phyloP scores from a whole-genome alignment of 805 yeast species.

The Zygotorulaspora chibaensis region DNA sequence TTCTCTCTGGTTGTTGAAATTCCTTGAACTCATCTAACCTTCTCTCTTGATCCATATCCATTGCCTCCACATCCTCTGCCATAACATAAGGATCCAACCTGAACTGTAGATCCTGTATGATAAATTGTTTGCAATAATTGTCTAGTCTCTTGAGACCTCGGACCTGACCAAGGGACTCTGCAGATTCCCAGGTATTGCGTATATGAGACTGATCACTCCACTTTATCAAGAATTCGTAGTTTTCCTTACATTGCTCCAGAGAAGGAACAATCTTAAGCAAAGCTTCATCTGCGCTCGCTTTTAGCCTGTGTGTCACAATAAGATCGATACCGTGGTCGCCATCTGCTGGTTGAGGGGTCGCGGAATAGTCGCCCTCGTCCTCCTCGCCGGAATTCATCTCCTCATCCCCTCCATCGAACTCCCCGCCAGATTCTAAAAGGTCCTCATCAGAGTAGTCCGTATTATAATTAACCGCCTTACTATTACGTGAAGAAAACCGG shows the following conservation, averaged over 20 bases:
- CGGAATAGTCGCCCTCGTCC: slow-evolving; percentile 24
- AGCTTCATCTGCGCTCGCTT: slow-evolving; percentile 22
- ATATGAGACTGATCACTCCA: slow-evolving; percentile 87
- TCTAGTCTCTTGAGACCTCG: slow-evolving; percentile 85
- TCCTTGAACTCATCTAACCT: slow-evolving; percentile 79
- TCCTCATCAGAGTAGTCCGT: slow-evolving; percentile 58
- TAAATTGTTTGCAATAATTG: slow-evolving; percentile 77
- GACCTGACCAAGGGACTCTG: slow-evolving; percentile 43
- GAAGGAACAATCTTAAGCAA: slow-evolving; percentile 36
- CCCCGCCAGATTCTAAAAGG: slow-evolving; percentile 36
- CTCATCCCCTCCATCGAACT: slow-evolving; percentile 30
- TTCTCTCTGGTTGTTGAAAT: slow-evolving; percentile 81
- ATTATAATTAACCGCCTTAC: slow-evolving; percentile 65
- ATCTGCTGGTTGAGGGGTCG: slow-evolving; percentile 35
- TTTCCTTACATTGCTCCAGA: slow-evolving; percentile 52
- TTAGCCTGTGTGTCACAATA: slow-evolving; percentile 29
- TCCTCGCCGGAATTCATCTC: slow-evolving; percentile 25
- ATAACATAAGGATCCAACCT: slow-evolving; percentile 79
- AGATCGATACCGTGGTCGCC: slow-evolving; percentile 29
- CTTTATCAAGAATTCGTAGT: slow-evolving; percentile 63
- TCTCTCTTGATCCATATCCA: slow-evolving; percentile 88
- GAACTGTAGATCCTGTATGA: slow-evolving; percentile 68
- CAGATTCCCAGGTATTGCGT: slow-evolving; percentile 92
- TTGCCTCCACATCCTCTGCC: slow-evolving; percentile 85
- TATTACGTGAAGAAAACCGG: slow-evolving; percentile 71